Conservation (phyloP, 2,329 filamentous ascomycete species). For the Fusarium scirpi region DNA sequence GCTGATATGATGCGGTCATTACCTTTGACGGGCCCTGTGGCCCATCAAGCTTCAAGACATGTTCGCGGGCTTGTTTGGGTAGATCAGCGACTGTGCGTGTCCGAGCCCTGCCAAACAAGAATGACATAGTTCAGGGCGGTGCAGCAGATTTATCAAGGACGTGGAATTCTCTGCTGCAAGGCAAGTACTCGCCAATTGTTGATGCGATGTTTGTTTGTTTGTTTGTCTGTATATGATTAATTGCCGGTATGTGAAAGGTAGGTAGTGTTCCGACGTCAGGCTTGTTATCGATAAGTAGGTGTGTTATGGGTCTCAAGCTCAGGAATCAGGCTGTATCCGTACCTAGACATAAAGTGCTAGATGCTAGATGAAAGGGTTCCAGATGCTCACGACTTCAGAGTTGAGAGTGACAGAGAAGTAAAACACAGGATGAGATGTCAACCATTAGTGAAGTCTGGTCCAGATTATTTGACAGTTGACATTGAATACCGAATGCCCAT, state of each 20-base stretch:
- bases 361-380: background rate
- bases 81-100: constrained; percentile 66
- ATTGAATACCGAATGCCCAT: constrained; percentile 11
- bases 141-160: background rate
- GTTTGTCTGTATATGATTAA: constrained; percentile 11
- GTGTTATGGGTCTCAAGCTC: constrained; percentile 15
- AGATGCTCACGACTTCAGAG: background rate
- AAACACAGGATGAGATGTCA: background rate
- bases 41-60: constrained; percentile 65
- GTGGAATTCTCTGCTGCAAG: background rate
- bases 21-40: constrained; percentile 63
- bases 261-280: constrained; percentile 21
- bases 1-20: constrained; percentile 5
- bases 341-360: background rate
- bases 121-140: constrained; percentile 58
- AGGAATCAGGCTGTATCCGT: background rate
- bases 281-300: constrained; percentile 37
- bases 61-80: constrained; percentile 67
- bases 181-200: background rate
- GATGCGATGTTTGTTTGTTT: constrained; percentile 8
- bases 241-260: constrained; percentile 11
- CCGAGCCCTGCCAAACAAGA: constrained; percentile 66
- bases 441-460: background rate
- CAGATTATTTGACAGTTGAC: constrained; percentile 19
- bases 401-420: background rate